Evolutionary conservation across 352 stramenopile genomes (phyloP).

Genomic region (Phytopythium vexans): DNA sequence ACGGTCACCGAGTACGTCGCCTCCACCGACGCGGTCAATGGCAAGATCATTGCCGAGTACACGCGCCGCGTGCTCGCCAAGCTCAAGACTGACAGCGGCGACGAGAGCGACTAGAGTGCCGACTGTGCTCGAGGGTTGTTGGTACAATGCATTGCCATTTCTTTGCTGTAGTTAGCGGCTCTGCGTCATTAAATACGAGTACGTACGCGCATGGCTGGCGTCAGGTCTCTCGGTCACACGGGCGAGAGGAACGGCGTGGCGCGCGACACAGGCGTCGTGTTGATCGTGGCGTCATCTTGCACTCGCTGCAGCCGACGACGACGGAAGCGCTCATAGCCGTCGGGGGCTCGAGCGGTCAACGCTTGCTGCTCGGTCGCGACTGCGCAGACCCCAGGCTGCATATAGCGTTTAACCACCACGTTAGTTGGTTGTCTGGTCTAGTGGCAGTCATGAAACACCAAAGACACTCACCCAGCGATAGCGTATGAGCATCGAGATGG

Average conservation of each 20-base stretch:
- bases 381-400: constrained; percentile 69
- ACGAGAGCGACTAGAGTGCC: constrained; percentile 63
- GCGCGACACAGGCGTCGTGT: too few relatives aligned
- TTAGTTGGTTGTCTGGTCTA: constrained; percentile 1
- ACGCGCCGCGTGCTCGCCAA: constrained; percentile 83
- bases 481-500: constrained; percentile 71
- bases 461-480: constrained; percentile 60
- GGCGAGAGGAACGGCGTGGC: too few relatives aligned
- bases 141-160: too few relatives aligned
- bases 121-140: background rate
- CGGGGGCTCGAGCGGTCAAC: constrained; percentile 19
- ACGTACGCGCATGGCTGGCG: too few relatives aligned
- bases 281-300: too few relatives aligned
- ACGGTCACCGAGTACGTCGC: constrained; percentile 73
- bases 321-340: constrained; percentile 11
- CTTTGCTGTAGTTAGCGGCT: background rate
- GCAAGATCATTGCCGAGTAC: constrained; percentile 88
- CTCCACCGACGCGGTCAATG: constrained; percentile 40
- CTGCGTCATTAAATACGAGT: background rate
- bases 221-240: too few relatives aligned
- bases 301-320: too few relatives aligned
- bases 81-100: constrained; percentile 81
- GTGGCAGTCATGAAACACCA: background rate
- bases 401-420: constrained; percentile 4
- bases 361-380: constrained; percentile 69